Evolutionary conservation across 352 stramenopile genomes (phyloP).

Genomic region (Phytopythium helicoides): DNA sequence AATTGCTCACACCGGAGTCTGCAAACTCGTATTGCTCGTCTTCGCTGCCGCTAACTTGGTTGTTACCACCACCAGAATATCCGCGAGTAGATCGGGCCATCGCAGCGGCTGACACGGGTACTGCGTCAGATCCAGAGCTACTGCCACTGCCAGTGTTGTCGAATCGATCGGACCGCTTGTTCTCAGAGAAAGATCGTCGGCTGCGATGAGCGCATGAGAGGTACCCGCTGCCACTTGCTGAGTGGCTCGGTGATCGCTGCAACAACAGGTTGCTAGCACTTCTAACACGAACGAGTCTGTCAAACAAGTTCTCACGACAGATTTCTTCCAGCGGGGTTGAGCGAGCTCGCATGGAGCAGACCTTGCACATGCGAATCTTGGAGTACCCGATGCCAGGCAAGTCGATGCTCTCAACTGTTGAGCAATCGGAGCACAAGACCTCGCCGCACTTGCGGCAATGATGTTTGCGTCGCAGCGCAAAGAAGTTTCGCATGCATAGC

Average conservation of each 20-base stretch:
- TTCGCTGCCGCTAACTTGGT: constrained; percentile 16
- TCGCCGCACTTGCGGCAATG: constrained; percentile 82
- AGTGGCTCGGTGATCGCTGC: too few relatives aligned
- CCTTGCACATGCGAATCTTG: constrained; percentile 80
- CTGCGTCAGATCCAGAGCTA: too few relatives aligned
- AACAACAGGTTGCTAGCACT: constrained; percentile 46
- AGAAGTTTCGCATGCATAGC: constrained; percentile 78
- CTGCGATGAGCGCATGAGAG: constrained; percentile 33
- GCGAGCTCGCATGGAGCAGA: constrained; percentile 72
- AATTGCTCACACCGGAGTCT: constrained; percentile 16
- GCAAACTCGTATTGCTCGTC: constrained; percentile 23
- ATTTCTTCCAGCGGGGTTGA: constrained; percentile 62
- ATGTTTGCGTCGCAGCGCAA: constrained; percentile 71
- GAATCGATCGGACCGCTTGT: constrained; percentile 16
- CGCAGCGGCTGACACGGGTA: too few relatives aligned
- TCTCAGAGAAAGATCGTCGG: constrained; percentile 38
- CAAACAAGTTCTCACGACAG: constrained; percentile 63
- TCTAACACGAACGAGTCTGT: constrained; percentile 51
- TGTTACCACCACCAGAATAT: constrained; percentile 9
- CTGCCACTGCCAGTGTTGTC: constrained; percentile 15
- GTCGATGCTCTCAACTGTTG: constrained; percentile 63
- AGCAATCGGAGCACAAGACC: constrained; percentile 81
- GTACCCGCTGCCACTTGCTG: too few relatives aligned
- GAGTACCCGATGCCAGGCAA: constrained; percentile 72
- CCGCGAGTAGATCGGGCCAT: background rate